Evolutionary conservation across 176 grass and related monocot genomes (phyloP).

Genomic region (Secale cereale): DNA sequence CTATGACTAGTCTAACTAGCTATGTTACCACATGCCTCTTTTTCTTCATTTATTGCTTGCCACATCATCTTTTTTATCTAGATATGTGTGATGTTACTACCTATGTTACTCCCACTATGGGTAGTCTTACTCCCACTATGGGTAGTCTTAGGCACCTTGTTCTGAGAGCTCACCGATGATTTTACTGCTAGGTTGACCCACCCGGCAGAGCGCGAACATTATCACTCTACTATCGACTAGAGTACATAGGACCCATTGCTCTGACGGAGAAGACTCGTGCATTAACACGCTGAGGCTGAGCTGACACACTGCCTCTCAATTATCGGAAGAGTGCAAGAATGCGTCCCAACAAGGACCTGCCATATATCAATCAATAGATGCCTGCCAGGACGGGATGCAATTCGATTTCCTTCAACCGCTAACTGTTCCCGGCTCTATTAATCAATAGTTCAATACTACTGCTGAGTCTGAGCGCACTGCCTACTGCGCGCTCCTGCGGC

Average conservation of each 20-base stretch:
- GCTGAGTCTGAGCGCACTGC: background rate
- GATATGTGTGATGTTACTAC: too few species aligned
- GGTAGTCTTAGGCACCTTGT: background rate
- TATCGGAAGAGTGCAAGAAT: background rate
- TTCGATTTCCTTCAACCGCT: constrained; percentile 5
- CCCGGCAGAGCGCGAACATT: too few species aligned
- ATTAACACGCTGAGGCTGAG: background rate
- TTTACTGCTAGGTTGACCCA: too few species aligned
- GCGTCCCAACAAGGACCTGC: background rate
- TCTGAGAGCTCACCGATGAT: background rate
- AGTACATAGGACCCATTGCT: background rate
- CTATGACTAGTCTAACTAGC: too few species aligned
- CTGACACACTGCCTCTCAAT: background rate
- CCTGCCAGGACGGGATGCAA: background rate
- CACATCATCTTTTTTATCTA: too few species aligned
- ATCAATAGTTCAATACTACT: constrained; percentile 4
- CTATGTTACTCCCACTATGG: too few species aligned
- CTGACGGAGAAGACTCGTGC: background rate
- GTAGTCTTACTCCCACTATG: too few species aligned
- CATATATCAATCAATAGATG: background rate
- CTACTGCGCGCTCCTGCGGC: background rate
- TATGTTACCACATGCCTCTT: too few species aligned
- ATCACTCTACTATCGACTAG: too few species aligned
- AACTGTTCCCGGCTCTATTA: background rate
- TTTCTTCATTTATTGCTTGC: too few species aligned